Evolutionary conservation across 78 protist species (phyloP).

Genomic region (Planoprotostelium fungivorum): DNA sequence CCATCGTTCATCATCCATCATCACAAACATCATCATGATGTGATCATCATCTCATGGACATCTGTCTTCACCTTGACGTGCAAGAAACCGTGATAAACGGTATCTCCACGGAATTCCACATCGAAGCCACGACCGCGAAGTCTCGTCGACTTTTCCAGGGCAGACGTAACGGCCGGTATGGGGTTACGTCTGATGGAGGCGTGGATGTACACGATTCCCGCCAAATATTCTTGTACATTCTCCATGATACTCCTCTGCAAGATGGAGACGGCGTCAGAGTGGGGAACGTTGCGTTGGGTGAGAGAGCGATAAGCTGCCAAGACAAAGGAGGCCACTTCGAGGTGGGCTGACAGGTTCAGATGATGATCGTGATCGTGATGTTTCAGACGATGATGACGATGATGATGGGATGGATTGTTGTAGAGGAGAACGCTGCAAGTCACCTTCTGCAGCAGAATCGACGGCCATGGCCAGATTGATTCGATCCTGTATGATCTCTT

Average conservation of each 20-base stretch:
- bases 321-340: background rate
- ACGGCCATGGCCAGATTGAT: background rate
- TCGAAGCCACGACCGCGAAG: background rate
- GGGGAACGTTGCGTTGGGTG: background rate
- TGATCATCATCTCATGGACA: background rate
- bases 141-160: background rate
- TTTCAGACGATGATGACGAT: too few relatives aligned
- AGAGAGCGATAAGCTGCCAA: background rate
- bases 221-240: background rate
- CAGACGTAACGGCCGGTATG: background rate
- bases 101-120: background rate
- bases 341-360: background rate
- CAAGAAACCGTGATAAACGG: background rate
- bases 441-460: background rate
- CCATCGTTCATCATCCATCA: background rate
- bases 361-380: too few relatives aligned
- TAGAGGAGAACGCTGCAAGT: too few relatives aligned
- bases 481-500: background rate
- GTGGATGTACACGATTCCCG: background rate
- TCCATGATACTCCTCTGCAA: background rate
- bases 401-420: too few relatives aligned
- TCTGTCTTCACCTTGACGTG: slow-evolving; percentile 1
- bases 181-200: background rate
- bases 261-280: background rate
- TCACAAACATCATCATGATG: background rate